These are phyloP conservation scores for Colletotrichum orbiculare DNA, from an alignment of 2,329 filamentous ascomycete species.

Conservation along the genomic window DNA sequence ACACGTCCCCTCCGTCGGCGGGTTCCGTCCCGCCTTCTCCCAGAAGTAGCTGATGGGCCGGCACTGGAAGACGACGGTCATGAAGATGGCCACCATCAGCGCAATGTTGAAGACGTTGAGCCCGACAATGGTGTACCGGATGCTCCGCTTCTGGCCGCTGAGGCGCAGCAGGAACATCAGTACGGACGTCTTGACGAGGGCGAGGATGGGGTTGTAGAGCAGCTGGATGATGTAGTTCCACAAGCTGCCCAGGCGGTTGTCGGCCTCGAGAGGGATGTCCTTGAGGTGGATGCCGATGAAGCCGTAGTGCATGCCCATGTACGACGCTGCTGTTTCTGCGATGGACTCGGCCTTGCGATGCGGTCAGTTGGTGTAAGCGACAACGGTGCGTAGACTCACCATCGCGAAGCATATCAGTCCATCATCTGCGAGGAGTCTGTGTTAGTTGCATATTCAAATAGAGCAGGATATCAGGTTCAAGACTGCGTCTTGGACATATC, in stretches of 20 bases:
- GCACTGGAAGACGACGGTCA: slow-evolving; percentile 54
- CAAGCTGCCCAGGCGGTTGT: slow-evolving; percentile 32
- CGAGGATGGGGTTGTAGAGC: slow-evolving; percentile 49
- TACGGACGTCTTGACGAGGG: slow-evolving; percentile 49
- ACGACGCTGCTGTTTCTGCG: slow-evolving; percentile 31
- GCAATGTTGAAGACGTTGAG: slow-evolving; percentile 49
- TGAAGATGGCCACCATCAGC: slow-evolving; percentile 50
- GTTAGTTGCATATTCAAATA: slow-evolving; percentile 4
- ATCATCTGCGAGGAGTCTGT: slow-evolving; percentile 5
- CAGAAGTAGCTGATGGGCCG: slow-evolving; percentile 51
- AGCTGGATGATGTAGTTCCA: slow-evolving; percentile 48
- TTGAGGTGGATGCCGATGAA: slow-evolving; percentile 31
- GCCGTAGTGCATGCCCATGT: slow-evolving; percentile 25
- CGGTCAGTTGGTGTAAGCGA: background rate
- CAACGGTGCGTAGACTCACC: background rate
- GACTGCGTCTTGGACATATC: background rate
- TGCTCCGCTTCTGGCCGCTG: slow-evolving; percentile 44
- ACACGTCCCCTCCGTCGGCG: slow-evolving; percentile 26
- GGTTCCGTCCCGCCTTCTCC: slow-evolving; percentile 38
- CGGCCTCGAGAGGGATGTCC: slow-evolving; percentile 26
- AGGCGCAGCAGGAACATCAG: slow-evolving; percentile 48
- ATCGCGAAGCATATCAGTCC: slow-evolving; percentile 32
- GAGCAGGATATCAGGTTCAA: background rate
- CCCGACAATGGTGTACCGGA: slow-evolving; percentile 43
- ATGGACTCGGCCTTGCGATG: slow-evolving; percentile 23